Evolutionary conservation across 1,284 basidiomycete species (phyloP).

Genomic region (Trichosporon sp.): DNA sequence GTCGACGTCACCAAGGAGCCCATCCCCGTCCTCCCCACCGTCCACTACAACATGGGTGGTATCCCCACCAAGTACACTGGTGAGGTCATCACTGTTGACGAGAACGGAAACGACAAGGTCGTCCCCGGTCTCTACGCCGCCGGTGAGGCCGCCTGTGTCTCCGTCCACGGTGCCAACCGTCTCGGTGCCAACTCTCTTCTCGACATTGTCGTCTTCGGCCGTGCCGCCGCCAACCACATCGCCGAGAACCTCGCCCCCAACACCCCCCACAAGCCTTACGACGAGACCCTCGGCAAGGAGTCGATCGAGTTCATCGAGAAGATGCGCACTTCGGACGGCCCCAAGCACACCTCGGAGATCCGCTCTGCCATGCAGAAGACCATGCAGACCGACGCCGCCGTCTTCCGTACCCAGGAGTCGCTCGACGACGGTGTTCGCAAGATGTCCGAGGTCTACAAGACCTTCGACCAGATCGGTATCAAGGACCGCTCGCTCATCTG

Average conservation of each 20-base stretch:
- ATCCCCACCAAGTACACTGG: constrained; percentile 99
- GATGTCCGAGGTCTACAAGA: constrained; percentile 81
- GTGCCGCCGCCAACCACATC: constrained; percentile 98
- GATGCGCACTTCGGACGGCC: constrained; percentile 79
- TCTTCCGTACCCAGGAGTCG: constrained; percentile 87
- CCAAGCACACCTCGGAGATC: constrained; percentile 84
- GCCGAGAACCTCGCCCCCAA: constrained; percentile 86
- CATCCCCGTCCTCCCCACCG: constrained; percentile 93
- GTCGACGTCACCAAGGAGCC: constrained; percentile 99
- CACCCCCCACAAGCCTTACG: constrained; percentile 86
- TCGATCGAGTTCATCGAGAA: constrained; percentile 89
- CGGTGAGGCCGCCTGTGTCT: constrained; percentile 98
- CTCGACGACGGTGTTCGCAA: constrained; percentile 91
- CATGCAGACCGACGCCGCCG: constrained; percentile 93
- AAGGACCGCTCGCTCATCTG: constrained; percentile 99
- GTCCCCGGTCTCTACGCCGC: constrained; percentile 98
- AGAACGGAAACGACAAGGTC: constrained; percentile 86
- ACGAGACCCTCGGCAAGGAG: constrained; percentile 82
- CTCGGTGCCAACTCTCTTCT: constrained; percentile 98
- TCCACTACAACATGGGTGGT: constrained; percentile 98
- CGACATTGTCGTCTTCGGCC: constrained; percentile 98
- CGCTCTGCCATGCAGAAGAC: constrained; percentile 97
- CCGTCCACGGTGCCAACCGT: constrained; percentile 99
- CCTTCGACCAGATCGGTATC: constrained; percentile 87
- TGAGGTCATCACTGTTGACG: constrained; percentile 85